Evolutionary conservation across 208 protist species (phyloP).

Genomic region (Wallacemonas sp.): DNA sequence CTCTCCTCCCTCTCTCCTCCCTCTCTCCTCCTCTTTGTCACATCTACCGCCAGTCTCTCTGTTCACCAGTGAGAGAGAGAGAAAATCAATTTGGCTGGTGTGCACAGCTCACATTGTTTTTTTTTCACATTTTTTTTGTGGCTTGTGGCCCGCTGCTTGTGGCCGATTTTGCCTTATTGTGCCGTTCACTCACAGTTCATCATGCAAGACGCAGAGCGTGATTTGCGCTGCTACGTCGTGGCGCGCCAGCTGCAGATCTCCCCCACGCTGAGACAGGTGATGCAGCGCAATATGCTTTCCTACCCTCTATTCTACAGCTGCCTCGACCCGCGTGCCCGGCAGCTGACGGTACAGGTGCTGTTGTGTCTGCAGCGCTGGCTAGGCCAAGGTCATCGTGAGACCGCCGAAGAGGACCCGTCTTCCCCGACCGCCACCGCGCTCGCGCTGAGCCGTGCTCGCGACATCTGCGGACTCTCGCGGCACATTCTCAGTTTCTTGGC

Average conservation of each 20-base stretch:
- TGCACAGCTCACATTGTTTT: slow-evolving; percentile 7
- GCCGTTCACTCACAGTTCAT: slow-evolving; percentile 12
- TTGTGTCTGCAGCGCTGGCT: slow-evolving; percentile 50
- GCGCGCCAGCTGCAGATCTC: slow-evolving; percentile 72
- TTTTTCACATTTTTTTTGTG: neutral
- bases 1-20: neutral
- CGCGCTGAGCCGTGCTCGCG: neutral
- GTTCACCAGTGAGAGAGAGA: too few species aligned
- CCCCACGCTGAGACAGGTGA: slow-evolving; percentile 50
- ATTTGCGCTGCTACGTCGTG: slow-evolving; percentile 65
- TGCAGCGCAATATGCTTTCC: slow-evolving; percentile 48
- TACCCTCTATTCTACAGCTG: slow-evolving; percentile 69
- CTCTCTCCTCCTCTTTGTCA: too few species aligned
- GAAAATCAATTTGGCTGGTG: neutral
- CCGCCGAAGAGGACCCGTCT: neutral
- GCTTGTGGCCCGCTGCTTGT: too few species aligned
- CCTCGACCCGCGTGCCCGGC: slow-evolving; percentile 44
- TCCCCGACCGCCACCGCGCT: neutral
- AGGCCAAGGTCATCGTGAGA: neutral
- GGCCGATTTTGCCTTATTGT: too few species aligned
- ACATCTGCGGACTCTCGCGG: neutral
- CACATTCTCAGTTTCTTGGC: slow-evolving; percentile 15
- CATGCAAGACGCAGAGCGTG: slow-evolving; percentile 30
- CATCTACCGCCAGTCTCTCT: too few species aligned
- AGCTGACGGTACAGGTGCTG: slow-evolving; percentile 30